A percentile compares a stretch with the other conserved stretches of the same genome.
Evolutionary conservation across 768 basidiomycete species (phyloP).

Genomic region (Pleurotus cornucopiae): DNA sequence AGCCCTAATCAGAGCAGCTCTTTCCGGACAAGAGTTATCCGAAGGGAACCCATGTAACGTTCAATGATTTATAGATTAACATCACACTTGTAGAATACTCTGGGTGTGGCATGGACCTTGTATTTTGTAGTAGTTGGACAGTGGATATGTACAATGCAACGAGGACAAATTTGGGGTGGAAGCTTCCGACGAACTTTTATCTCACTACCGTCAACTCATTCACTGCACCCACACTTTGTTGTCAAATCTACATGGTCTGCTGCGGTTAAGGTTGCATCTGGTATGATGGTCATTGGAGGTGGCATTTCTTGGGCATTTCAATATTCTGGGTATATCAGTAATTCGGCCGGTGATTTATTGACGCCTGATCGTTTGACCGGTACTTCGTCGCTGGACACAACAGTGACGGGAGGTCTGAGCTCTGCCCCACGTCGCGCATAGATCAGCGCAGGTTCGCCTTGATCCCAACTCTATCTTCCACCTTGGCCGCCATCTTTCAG

Average conservation of each 20-base stretch:
- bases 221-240: background rate
- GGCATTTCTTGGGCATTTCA: conserved; percentile 20
- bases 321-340: conserved; percentile 12
- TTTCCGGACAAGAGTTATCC: background rate
- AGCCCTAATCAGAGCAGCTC: conserved; percentile 5
- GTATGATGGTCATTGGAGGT: conserved; percentile 10
- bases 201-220: background rate
- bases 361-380: background rate
- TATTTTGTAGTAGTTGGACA: background rate
- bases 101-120: background rate
- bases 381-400: conserved; percentile 14
- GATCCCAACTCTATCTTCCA: background rate
- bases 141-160: conserved; percentile 2
- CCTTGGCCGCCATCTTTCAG: background rate
- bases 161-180: conserved; percentile 9
- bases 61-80: background rate
- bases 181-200: conserved; percentile 1
- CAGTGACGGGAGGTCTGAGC: background rate
- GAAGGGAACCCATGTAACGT: background rate
- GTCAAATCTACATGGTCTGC: background rate
- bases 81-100: background rate
- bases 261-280: background rate
- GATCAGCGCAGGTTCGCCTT: background rate
- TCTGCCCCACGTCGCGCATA: background rate
- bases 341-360: background rate